phyloP scores from a whole-genome alignment of 2,329 filamentous ascomycete genomes.

The Exophiala oligosperma region DNA sequence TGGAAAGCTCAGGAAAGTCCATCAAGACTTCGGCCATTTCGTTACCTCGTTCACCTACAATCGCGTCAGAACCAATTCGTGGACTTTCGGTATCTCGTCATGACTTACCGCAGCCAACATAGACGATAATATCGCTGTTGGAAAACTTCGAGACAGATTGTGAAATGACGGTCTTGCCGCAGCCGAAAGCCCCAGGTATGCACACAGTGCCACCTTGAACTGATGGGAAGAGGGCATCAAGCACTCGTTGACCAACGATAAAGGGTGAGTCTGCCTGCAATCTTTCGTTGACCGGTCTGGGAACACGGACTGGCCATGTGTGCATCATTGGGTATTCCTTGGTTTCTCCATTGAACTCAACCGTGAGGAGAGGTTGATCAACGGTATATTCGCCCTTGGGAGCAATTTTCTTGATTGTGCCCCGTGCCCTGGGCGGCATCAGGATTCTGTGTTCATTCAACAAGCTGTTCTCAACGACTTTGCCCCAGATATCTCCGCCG shows the following conservation, averaged over 20 bases:
- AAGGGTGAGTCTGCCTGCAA: constrained; percentile 86
- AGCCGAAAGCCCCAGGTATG: constrained; percentile 97
- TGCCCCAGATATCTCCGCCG: constrained; percentile 93
- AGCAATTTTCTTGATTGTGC: constrained; percentile 88
- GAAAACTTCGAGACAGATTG: constrained; percentile 99
- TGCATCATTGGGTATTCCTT: constrained; percentile 98
- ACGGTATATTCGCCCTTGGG: constrained; percentile 92
- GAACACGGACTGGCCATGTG: constrained; percentile 95
- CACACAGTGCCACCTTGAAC: constrained; percentile 97
- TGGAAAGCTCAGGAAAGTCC: constrained; percentile 98
- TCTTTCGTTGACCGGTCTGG: constrained; percentile 89
- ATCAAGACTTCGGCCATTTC: constrained; percentile 99
- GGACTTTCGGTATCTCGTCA: too few species aligned
- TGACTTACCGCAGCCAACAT: constrained; percentile 64
- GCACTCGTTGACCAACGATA: constrained; percentile 92
- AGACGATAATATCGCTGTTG: constrained; percentile 98
- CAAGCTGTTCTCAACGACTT: constrained; percentile 93
- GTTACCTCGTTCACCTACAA: constrained; percentile 81
- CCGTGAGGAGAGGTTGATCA: constrained; percentile 86
- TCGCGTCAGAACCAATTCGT: too few species aligned
- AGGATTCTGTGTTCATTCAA: constrained; percentile 91
- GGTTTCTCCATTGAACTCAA: constrained; percentile 97
- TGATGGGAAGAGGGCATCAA: constrained; percentile 93
- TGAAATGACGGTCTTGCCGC: constrained; percentile 98
- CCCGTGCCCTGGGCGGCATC: constrained; percentile 82